phyloP scores from a whole-genome alignment of 495 filamentous ascomycete species.

The Penicillium paradoxum region DNA sequence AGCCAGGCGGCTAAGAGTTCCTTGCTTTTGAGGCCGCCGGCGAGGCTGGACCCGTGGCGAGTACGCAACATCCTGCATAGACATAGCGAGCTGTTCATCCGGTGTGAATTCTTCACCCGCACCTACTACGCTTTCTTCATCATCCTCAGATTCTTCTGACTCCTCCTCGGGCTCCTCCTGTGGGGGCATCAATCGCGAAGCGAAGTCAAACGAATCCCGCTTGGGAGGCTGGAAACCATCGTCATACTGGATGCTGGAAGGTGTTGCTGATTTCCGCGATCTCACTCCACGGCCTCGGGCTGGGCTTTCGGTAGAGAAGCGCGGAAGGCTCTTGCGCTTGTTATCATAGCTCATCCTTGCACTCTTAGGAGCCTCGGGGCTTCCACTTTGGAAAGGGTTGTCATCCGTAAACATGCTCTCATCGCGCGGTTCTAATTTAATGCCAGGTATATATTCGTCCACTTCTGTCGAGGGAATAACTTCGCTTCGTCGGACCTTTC shows the following conservation, averaged over 20 bases:
- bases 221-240: slow-evolving; percentile 33
- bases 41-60: slow-evolving; percentile 29
- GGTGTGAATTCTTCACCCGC: slow-evolving; percentile 90
- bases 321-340: slow-evolving; percentile 46
- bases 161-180: slow-evolving; percentile 32
- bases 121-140: slow-evolving; percentile 46
- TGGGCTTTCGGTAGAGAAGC: slow-evolving; percentile 33
- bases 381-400: slow-evolving; percentile 93
- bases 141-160: slow-evolving; percentile 34
- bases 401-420: slow-evolving; percentile 73
- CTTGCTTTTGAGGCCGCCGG: slow-evolving; percentile 29
- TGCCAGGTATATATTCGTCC: slow-evolving; percentile 28
- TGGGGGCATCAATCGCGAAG: slow-evolving; percentile 18
- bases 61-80: slow-evolving; percentile 54
- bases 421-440: slow-evolving; percentile 35
- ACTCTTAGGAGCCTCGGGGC: slow-evolving; percentile 38
- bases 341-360: slow-evolving; percentile 38
- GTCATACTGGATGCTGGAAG: slow-evolving; percentile 33
- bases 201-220: slow-evolving; percentile 46
- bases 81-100: slow-evolving; percentile 76
- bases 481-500: slow-evolving; percentile 54
- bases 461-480: slow-evolving; percentile 43
- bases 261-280: slow-evolving; percentile 33
- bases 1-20: slow-evolving; percentile 42
- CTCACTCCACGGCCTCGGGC: slow-evolving; percentile 31